Percentiles rank a stretch among this genome's conserved stretches.
phyloP scores from a whole-genome alignment of 805 yeast genomes.

The Starmera amethionina region DNA sequence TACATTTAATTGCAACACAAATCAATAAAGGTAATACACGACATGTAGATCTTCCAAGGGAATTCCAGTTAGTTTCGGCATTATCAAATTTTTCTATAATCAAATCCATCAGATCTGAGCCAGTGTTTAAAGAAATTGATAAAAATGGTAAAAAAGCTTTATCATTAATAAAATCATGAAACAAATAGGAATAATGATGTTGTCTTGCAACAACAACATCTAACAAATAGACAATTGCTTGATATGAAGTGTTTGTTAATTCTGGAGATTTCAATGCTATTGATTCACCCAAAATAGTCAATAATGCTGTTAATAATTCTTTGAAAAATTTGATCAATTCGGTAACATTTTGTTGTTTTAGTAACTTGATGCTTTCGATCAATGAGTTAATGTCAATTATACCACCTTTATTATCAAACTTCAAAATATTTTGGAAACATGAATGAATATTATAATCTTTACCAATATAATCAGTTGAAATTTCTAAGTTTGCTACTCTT shows the following conservation, averaged over 20 bases:
- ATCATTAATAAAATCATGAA: constrained; percentile 37
- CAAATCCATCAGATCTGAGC: constrained; percentile 36
- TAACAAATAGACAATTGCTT: constrained; percentile 48
- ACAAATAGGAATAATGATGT: constrained; percentile 48
- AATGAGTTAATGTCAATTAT: constrained; percentile 21
- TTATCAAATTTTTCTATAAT: constrained; percentile 37
- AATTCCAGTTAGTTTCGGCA: constrained; percentile 48
- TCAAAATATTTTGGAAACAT: constrained; percentile 42
- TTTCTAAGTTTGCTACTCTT: constrained; percentile 36
- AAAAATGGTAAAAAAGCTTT: constrained; percentile 7
- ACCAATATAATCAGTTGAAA: constrained; percentile 61
- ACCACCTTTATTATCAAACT: constrained; percentile 35
- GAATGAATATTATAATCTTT: constrained; percentile 49
- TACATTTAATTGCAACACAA: constrained; percentile 26
- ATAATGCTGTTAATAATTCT: constrained; percentile 34
- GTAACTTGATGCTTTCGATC: constrained; percentile 33
- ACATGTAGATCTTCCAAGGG: constrained; percentile 54
- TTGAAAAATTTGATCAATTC: constrained; percentile 53
- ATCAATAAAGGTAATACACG: constrained; percentile 45
- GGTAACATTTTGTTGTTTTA: constrained; percentile 43
- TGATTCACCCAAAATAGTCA: constrained; percentile 24
- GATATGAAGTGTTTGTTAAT: constrained; percentile 33
- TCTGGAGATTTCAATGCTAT: constrained; percentile 10
- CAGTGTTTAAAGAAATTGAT: constrained; percentile 36
- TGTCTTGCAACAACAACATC: constrained; percentile 59